Base-by-base conservation (phyloP, 352 stramenopile genomes). In the Phytophthora nicotianae region DNA sequence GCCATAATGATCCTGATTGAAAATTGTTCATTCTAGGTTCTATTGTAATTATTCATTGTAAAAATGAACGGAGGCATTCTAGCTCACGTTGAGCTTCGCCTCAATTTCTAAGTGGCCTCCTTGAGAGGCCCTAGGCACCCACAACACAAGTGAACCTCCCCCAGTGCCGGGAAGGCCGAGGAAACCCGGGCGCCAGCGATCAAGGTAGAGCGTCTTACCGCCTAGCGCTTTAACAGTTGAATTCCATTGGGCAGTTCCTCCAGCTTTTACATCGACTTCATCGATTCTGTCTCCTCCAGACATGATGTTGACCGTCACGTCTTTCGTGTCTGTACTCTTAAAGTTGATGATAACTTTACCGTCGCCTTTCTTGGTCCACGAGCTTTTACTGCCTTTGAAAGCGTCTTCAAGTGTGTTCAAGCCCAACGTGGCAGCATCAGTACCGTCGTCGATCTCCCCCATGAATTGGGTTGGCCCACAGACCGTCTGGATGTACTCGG, bases 401-500 rank as follows among this genome's bases (percentile, higher is more conserved):
- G 66, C 66, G 14, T 67, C 32, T 23, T 64, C 13, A 1, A 70
- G 17, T 4, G 51, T 68, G 40, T 74, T 70, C 14, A 74, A 48
- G 0, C 77, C 80, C 2, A 89, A 49, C 0, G 80, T 81, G 3
- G 74, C 54, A 19, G 68, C 53, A 8, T 77, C 51, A 0, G 49
- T 56, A n/a, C 80, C 80, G 21, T 83, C 74, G 20, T 89, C 80
- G 33, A 89, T 81, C 55, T 86, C 70, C 13, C 78, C 75, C 77
- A 74, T 70, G 21, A 74, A 74, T 29, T 71, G 66, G 3, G 66
- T 74, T 1, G 66, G 55, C 0, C 61, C 75, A 59, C 80, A 89
- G 20, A 89, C 77, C 3, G 75, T 74, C 58, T 89, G 73, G n/a
- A 86, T 74, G 29, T 80, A 89, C 67, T 84, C 75, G 21, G 77